phyloP scores from a whole-genome alignment of 148 eudicot species.

The Heliosperma pusillum region DNA sequence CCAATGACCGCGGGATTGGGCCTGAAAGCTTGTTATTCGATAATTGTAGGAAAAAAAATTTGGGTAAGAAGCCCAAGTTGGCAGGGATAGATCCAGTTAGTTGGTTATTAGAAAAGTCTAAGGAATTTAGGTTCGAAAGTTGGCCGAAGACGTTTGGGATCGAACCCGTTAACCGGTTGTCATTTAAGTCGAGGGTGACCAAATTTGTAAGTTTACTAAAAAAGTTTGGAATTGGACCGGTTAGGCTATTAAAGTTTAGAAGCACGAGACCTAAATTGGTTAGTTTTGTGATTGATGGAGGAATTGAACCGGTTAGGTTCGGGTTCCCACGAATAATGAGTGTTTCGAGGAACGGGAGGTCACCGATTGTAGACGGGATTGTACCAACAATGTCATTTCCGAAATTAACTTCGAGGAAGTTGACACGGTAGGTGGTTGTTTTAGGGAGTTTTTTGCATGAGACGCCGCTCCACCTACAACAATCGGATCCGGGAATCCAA shows the following conservation, averaged over 20 bases:
- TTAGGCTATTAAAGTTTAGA: conserved; percentile 29
- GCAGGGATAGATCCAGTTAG: conserved; percentile 47
- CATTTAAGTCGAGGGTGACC: conserved; percentile 20
- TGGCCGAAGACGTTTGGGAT: conserved; percentile 23
- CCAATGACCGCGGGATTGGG: conserved; percentile 38
- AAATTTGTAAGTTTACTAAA: conserved; percentile 35
- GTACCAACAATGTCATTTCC: conserved; percentile 23
- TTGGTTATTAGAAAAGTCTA: conserved; percentile 36
- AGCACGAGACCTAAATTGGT: conserved; percentile 23
- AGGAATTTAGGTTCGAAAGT: conserved; percentile 7
- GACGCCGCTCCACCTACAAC: conserved; percentile 41
- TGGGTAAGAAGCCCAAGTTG: conserved; percentile 25
- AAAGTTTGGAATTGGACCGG: conserved; percentile 50
- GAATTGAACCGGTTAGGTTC: conserved; percentile 50
- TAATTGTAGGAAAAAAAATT: conserved; percentile 13
- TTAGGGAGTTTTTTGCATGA: conserved; percentile 29
- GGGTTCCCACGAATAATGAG: conserved; percentile 26
- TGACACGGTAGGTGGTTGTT: conserved; percentile 32
- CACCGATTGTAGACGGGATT: conserved; percentile 33
- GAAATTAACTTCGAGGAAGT: conserved; percentile 26
- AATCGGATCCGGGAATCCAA: conserved; percentile 35
- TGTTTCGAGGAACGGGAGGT: conserved; percentile 39
- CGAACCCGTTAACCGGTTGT: conserved; percentile 37
- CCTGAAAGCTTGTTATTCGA: conserved; percentile 43
- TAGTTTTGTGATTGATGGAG: conserved; percentile 33